Evolutionary conservation across 2,329 filamentous ascomycete species (phyloP), one percentile per base, ranked within the genome.

Genomic region (Trichophyton benhamiae): DNA sequence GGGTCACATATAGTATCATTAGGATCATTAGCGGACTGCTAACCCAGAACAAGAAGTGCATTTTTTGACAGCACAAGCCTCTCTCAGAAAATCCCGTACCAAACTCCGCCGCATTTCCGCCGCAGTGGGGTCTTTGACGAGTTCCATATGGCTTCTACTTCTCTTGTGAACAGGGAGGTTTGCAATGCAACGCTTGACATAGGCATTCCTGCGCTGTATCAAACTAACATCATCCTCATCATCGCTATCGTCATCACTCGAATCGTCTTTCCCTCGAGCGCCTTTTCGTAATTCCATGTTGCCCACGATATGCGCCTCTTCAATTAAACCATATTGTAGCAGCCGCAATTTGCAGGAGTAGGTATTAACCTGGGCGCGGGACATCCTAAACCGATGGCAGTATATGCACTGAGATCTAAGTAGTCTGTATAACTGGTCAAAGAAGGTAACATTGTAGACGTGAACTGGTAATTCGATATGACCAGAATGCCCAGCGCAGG

Each of bases 371-470:
- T 89, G 83, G 60, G 85, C 82, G 57, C 86, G 83, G n/a, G 87
- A 80, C 72, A 96, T 81, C 71, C 88, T 89, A 67, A 99, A 85
- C 62, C 86, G 85, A 71, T 91, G 87, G 76, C 95, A 99, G 77
- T 96, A 96, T 63, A 87, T 82, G 73, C 94, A 99, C 74, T 92
- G 88, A 60, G 89, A 87, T 67, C 91, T 86, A 20, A 99, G 81
- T 53, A 99, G 80, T 52, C 89, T 87, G 65, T 95, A 83, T 59
- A 91, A 83, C 73, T 96, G 91, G 71, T 96, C 91, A 80, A 99
- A 87, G 71, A 96, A 97, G 1, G 91, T 88, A n/a, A 92, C 89
- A 74, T 99, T 92, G 73, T 97, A 99, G 59, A 96, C 89, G 55
- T 89, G 89, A 11, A 91, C 87, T 13, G 94, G 91, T 11, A 99